A percentile compares a stretch with the other conserved stretches of the same genome.
Evolutionary conservation across 257 asterid genomes (phyloP).

Genomic region (Scutellaria galericulata): DNA sequence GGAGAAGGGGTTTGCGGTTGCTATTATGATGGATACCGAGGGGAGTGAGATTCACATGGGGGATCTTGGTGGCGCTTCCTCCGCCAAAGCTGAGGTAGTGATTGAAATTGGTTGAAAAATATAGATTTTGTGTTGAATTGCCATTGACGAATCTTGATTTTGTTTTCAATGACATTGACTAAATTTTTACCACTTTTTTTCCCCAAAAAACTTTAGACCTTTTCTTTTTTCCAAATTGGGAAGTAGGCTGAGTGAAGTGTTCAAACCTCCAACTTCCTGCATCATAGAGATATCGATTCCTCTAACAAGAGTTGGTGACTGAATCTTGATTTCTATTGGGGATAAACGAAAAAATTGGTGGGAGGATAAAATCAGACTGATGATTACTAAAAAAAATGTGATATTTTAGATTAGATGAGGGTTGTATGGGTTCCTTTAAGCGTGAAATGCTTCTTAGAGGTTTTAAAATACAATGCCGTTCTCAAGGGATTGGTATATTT

Average conservation of each 20-base stretch:
- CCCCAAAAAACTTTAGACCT: no score
- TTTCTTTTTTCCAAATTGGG: no score
- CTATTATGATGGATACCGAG: constrained; percentile 99
- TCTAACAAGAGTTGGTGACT: not conserved
- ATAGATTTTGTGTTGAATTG: constrained; percentile 2
- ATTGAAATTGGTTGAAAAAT: not conserved
- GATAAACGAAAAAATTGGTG: not conserved
- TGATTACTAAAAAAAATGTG: constrained; percentile 1
- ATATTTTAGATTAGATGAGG: no score
- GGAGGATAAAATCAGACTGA: not conserved
- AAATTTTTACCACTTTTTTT: not conserved
- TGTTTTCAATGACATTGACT: not conserved
- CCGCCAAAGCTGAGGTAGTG: constrained; percentile 90
- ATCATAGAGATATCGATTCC: no score
- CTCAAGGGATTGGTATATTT: not conserved
- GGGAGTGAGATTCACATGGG: constrained; percentile 99
- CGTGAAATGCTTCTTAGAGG: constrained; percentile 6
- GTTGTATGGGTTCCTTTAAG: not conserved
- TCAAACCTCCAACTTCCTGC: no score
- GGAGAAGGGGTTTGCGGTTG: constrained; percentile 96
- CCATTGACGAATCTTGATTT: not conserved
- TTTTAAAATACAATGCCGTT: not conserved
- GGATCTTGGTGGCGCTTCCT: constrained; percentile 92
- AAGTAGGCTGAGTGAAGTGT: no score
- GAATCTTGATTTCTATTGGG: not conserved